These are phyloP conservation scores for Vigna mungo DNA, from an alignment of 306 rosid genomes.

Conservation along the genomic window DNA sequence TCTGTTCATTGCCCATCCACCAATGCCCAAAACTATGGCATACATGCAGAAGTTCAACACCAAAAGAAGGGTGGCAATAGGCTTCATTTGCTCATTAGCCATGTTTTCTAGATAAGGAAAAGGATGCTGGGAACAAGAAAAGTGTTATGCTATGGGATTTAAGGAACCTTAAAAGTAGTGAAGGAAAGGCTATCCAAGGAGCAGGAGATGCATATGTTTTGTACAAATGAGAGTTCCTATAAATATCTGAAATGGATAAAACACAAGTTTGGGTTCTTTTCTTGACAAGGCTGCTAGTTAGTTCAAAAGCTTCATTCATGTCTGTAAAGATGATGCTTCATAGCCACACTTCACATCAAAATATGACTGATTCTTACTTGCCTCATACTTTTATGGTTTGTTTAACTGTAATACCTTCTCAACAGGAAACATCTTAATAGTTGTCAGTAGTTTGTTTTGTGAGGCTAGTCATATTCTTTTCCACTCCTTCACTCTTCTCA, in stretches of 20 bases:
- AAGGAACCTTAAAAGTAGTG: conserved; percentile 34
- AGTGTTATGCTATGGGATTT: conserved; percentile 5
- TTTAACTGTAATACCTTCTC: conserved; percentile 46
- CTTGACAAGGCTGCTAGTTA: conserved; percentile 65
- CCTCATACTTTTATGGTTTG: conserved; percentile 47
- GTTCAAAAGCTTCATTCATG: conserved; percentile 39
- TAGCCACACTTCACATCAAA: conserved; percentile 57
- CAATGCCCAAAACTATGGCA: conserved; percentile 78
- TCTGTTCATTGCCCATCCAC: conserved; percentile 92
- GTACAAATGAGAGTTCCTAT: conserved; percentile 44
- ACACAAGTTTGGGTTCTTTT: conserved; percentile 57
- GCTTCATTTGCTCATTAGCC: conserved; percentile 66
- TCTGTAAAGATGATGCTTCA: conserved; percentile 70
- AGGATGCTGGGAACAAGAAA: conserved; percentile 18
- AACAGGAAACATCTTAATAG: conserved; percentile 4
- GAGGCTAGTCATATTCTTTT: conserved; percentile 62
- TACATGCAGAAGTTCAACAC: conserved; percentile 88
- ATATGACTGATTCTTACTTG: conserved; percentile 64
- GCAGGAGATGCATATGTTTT: conserved; percentile 30
- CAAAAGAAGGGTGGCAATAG: conserved; percentile 75
- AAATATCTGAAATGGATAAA: conserved; percentile 37
- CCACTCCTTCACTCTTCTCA: conserved; percentile 41
- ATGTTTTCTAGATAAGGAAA: conserved; percentile 39
- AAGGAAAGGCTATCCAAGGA: conserved; percentile 26
- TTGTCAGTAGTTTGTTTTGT: conserved; percentile 43